These are phyloP conservation scores for Westerdykella sp. DNA, from an alignment of 2,329 filamentous ascomycete genomes.

Conservation along the genomic window DNA sequence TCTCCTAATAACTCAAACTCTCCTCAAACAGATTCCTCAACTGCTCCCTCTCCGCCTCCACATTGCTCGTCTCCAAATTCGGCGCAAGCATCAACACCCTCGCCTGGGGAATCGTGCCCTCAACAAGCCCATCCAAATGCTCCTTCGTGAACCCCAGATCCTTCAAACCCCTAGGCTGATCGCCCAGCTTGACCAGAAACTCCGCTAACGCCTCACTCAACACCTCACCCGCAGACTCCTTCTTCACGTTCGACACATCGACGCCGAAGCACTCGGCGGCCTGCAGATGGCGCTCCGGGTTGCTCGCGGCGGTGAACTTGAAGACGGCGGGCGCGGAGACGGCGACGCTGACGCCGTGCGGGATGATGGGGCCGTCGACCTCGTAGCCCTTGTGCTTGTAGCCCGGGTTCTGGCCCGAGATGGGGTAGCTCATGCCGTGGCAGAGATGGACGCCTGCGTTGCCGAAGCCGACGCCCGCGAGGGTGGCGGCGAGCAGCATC, in stretches of 20 bases:
- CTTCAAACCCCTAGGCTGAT: slow-evolving; percentile 82
- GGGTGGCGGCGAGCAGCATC: slow-evolving; percentile 90
- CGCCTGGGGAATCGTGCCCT: slow-evolving; percentile 89
- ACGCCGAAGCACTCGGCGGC: slow-evolving; percentile 89
- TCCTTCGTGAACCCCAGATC: slow-evolving; percentile 69
- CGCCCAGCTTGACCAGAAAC: slow-evolving; percentile 78
- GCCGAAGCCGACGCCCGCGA: slow-evolving; percentile 93
- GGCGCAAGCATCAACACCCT: slow-evolving; percentile 89
- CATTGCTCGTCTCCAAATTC: slow-evolving; percentile 51
- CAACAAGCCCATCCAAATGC: slow-evolving; percentile 77
- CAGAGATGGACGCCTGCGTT: slow-evolving; percentile 93
- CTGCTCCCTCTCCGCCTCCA: slow-evolving; percentile 46
- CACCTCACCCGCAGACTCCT: slow-evolving; percentile 82
- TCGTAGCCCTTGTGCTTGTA: slow-evolving; percentile 88
- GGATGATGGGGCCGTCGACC: slow-evolving; percentile 72
- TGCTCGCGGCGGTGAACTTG: slow-evolving; percentile 83
- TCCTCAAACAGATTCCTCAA: slow-evolving; percentile 45
- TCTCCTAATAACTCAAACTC: slow-evolving; percentile 35
- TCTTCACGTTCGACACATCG: slow-evolving; percentile 80
- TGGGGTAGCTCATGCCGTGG: slow-evolving; percentile 94
- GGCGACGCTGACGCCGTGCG: slow-evolving; percentile 91
- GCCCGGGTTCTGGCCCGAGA: slow-evolving; percentile 87
- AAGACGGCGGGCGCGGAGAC: slow-evolving; percentile 93
- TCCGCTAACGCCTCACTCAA: slow-evolving; percentile 73
- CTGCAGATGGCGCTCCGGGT: slow-evolving; percentile 83